These are phyloP conservation scores for Viola odorata DNA, from an alignment of 345 rosid genomes.

Conservation along the genomic window DNA sequence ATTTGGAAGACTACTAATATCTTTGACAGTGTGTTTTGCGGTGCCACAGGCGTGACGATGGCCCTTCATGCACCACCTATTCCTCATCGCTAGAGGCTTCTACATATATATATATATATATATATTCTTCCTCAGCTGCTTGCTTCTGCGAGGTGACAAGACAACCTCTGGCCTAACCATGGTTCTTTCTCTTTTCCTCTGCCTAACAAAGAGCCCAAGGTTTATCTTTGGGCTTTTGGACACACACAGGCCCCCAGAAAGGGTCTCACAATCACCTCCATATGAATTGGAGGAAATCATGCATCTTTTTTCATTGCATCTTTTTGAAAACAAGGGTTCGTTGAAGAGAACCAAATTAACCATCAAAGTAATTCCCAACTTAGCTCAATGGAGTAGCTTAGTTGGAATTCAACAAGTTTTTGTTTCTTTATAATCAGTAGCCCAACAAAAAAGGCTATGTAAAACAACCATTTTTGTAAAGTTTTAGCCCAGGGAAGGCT, in stretches of 20 bases:
- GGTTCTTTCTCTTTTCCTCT: constrained; percentile 48
- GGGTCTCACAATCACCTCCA: constrained; percentile 40
- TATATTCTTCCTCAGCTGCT: constrained; percentile 18
- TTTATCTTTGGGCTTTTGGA: constrained; percentile 43
- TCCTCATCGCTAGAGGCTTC: constrained; percentile 53
- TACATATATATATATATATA: constrained; percentile 13
- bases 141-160: constrained; percentile 32
- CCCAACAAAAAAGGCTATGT: constrained; percentile 24
- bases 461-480: constrained; percentile 26
- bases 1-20: constrained; percentile 37
- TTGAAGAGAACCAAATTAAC: constrained; percentile 36
- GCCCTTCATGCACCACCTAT: constrained; percentile 54
- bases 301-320: constrained; percentile 25
- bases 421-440: constrained; percentile 13
- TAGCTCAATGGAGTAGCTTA: constrained; percentile 41
- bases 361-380: constrained; percentile 27
- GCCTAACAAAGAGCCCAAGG: constrained; percentile 35
- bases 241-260: constrained; percentile 49
- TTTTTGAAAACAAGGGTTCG: constrained; percentile 36
- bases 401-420: constrained; percentile 21
- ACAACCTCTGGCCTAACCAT: constrained; percentile 84
- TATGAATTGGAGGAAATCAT: constrained; percentile 25
- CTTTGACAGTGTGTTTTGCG: constrained; percentile 97
- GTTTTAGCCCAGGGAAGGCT: constrained; percentile 61
- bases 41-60: constrained; percentile 90